Evolutionary conservation across 2,329 filamentous ascomycete genomes (phyloP).

Genomic region (Fusarium sp.): DNA sequence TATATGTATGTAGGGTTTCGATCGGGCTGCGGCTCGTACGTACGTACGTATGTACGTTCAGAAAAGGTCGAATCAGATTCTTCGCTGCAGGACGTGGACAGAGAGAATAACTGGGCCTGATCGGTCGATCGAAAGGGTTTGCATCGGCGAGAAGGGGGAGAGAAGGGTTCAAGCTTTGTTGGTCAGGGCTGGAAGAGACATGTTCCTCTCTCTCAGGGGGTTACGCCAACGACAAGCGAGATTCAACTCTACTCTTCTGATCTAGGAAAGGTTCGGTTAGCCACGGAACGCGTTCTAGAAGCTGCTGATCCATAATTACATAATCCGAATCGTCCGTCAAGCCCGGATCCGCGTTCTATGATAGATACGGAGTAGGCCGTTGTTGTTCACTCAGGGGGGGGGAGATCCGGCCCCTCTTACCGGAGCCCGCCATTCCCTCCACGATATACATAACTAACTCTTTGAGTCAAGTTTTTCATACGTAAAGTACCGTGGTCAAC

Average conservation of each 20-base stretch:
- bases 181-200: conserved; percentile 17
- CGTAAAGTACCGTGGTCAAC: conserved; percentile 1
- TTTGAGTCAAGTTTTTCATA: conserved; percentile 4
- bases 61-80: conserved; percentile 26
- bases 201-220: conserved; percentile 9
- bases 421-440: conserved; percentile 3
- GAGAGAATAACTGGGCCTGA: conserved; percentile 31
- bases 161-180: conserved; percentile 19
- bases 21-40: conserved; percentile 4
- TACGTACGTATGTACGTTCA: too few species aligned
- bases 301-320: conserved; percentile 31
- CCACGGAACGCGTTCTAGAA: conserved; percentile 26
- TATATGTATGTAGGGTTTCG: not conserved
- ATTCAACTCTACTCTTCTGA: conserved; percentile 1
- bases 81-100: not conserved
- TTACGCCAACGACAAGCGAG: not conserved
- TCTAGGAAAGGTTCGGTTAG: conserved; percentile 35
- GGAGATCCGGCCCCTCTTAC: conserved; percentile 17
- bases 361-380: too few species aligned
- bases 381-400: conserved; percentile 11
- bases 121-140: not conserved
- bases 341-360: not conserved
- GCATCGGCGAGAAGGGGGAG: not conserved
- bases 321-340: too few species aligned
- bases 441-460: conserved; percentile 2